A percentile compares a stretch with the other conserved stretches of the same genome.
Evolutionary conservation across 2,329 filamentous ascomycete genomes (phyloP).

Genomic region (Lasiodiplodia gonubiensis): DNA sequence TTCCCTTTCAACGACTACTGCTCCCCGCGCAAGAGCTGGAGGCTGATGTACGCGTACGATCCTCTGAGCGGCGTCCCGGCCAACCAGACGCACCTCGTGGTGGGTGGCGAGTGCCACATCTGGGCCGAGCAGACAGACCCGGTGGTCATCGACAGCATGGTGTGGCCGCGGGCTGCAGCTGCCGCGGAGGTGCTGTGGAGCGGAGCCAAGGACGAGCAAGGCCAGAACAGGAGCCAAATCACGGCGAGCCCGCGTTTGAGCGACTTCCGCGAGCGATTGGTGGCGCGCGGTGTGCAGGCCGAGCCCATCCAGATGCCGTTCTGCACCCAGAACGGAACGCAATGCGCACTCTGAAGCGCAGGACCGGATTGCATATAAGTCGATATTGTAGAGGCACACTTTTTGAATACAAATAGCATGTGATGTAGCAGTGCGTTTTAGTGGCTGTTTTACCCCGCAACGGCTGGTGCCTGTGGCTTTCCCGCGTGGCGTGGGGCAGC

Average conservation of each 20-base stretch:
- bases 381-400: background rate
- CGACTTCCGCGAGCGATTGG: slow-evolving; percentile 77
- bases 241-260: slow-evolving; percentile 72
- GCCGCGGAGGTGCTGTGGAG: slow-evolving; percentile 83
- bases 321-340: slow-evolving; percentile 67
- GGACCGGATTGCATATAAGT: background rate
- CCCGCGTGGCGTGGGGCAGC: background rate
- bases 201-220: slow-evolving; percentile 67
- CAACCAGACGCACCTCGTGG: slow-evolving; percentile 68
- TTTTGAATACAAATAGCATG: background rate
- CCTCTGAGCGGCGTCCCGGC: slow-evolving; percentile 66
- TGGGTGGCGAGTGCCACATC: slow-evolving; percentile 81
- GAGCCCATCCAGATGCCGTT: slow-evolving; percentile 74
- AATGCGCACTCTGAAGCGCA: slow-evolving; percentile 48
- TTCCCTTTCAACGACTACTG: slow-evolving; percentile 81
- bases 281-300: slow-evolving; percentile 69
- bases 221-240: slow-evolving; percentile 69
- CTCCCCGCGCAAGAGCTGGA: slow-evolving; percentile 79
- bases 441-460: slow-evolving; percentile 12
- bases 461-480: slow-evolving; percentile 9
- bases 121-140: slow-evolving; percentile 82
- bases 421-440: background rate
- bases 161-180: slow-evolving; percentile 79
- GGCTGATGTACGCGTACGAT: slow-evolving; percentile 79
- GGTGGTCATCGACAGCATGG: slow-evolving; percentile 73